Conservation (phyloP, 805 yeast genomes). For the Metschnikowia dekortorum region DNA sequence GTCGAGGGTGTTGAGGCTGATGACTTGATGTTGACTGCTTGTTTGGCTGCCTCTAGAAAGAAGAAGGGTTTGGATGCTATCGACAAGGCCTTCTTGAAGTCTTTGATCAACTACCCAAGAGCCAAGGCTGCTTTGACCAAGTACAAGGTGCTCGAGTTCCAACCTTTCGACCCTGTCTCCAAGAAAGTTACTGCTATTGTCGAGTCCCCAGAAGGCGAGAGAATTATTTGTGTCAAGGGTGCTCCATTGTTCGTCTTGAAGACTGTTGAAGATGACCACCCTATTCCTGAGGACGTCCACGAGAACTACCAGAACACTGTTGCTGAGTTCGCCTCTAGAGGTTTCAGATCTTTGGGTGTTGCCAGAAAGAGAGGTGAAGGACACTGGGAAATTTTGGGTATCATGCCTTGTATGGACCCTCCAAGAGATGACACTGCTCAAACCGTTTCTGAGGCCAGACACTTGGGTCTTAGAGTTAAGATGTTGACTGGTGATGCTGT, state of each 20-base stretch:
- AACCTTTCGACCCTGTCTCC: conserved; percentile 96
- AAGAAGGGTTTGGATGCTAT: conserved; percentile 97
- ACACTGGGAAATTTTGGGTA: conserved; percentile 96
- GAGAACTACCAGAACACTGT: conserved; percentile 96
- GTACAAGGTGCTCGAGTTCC: conserved; percentile 93
- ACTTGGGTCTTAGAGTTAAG: conserved; percentile 90
- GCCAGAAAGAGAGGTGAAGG: conserved; percentile 98
- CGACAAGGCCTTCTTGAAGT: conserved; percentile 93
- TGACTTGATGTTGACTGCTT: conserved; percentile 94
- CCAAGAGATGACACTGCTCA: conserved; percentile 98
- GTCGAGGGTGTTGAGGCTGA: conserved; percentile 96
- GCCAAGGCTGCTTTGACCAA: conserved; percentile 90
- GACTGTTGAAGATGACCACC: conserved; percentile 96
- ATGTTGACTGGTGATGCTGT: conserved; percentile 99
- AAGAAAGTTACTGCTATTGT: conserved; percentile 94
- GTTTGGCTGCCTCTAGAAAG: conserved; percentile 97
- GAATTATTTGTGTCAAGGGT: conserved; percentile 95
- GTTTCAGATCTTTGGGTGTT: conserved; percentile 98
- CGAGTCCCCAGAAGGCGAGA: conserved; percentile 93
- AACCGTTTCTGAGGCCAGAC: conserved; percentile 87
- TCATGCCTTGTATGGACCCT: conserved; percentile 98
- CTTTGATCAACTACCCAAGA: conserved; percentile 82
- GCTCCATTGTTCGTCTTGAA: conserved; percentile 95
- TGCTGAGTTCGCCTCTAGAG: conserved; percentile 96
- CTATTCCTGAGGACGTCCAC: conserved; percentile 88